Conservation (phyloP, 1,284 basidiomycete species). For the Kalmanozyma brasiliensis region DNA sequence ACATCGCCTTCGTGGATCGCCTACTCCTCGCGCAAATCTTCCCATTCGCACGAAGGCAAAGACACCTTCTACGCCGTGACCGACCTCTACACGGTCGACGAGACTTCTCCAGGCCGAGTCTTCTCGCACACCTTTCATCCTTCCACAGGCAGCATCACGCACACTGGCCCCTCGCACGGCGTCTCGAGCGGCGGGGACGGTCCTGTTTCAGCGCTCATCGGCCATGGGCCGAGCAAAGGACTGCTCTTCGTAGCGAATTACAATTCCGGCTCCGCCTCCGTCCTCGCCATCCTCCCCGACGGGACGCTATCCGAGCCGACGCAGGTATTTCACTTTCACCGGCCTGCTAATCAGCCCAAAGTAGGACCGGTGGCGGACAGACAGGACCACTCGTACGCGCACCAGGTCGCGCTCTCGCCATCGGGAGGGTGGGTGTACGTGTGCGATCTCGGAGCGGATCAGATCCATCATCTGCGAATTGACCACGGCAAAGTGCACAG, state of each 20-base stretch:
- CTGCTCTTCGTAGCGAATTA: constrained; percentile 53
- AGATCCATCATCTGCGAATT: constrained; percentile 47
- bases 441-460: constrained; percentile 55
- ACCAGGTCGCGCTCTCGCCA: constrained; percentile 48
- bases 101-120: constrained; percentile 20
- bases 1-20: constrained; percentile 35
- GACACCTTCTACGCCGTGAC: constrained; percentile 5
- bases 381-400: constrained; percentile 58
- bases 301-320: constrained; percentile 18
- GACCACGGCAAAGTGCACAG: constrained; percentile 14
- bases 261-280: constrained; percentile 27
- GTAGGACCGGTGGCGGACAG: constrained; percentile 50
- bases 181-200: constrained; percentile 28
- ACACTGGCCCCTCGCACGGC: constrained; percentile 18
- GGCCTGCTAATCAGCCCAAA: constrained; percentile 10
- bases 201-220: constrained; percentile 29
- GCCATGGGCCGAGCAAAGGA: constrained; percentile 15
- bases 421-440: constrained; percentile 51
- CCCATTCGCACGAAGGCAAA: neutral
- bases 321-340: constrained; percentile 40
- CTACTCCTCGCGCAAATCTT: constrained; percentile 1
- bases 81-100: constrained; percentile 31
- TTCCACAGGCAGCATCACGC: constrained; percentile 1
- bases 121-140: constrained; percentile 34
- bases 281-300: constrained; percentile 22